phyloP scores from a whole-genome alignment of 139 green algal species.

The Auxenochlorella pyrenoidosa region DNA sequence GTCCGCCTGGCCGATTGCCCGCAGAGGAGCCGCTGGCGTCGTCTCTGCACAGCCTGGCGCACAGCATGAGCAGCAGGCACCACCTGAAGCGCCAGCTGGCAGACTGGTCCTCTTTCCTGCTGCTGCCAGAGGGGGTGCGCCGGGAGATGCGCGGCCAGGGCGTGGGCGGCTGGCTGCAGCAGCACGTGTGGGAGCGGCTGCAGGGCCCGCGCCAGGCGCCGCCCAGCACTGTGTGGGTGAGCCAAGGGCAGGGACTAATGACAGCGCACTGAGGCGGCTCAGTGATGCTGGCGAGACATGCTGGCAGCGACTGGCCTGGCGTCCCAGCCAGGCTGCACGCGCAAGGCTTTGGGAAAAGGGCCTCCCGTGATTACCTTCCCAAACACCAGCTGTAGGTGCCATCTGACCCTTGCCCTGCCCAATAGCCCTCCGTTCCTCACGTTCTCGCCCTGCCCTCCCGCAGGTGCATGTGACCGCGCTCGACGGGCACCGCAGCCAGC shows the following conservation, averaged over 20 bases:
- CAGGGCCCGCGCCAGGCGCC: neutral
- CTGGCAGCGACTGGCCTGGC: too few species aligned
- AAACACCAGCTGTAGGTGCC: too few species aligned
- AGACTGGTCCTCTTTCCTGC: slow-evolving; percentile 15
- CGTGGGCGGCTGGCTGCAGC: neutral
- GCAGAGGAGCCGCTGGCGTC: slow-evolving; percentile 6
- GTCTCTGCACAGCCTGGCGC: neutral
- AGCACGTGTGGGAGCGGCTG: slow-evolving; percentile 17
- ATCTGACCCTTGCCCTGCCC: too few species aligned
- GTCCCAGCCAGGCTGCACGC: too few species aligned
- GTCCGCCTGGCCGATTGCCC: too few species aligned
- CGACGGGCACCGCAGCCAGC: neutral
- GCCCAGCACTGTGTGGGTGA: slow-evolving; percentile 5
- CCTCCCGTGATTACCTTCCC: too few species aligned
- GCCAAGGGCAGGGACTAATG: neutral
- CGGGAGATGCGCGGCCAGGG: slow-evolving; percentile 20
- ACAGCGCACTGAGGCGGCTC: too few species aligned
- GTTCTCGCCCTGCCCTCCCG: neutral
- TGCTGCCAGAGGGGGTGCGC: slow-evolving; percentile 17
- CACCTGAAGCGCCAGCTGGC: slow-evolving; percentile 1
- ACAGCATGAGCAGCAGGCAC: neutral
- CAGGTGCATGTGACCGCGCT: slow-evolving; percentile 6
- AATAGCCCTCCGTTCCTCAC: too few species aligned
- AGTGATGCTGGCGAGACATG: too few species aligned
- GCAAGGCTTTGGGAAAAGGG: too few species aligned